Conservation (phyloP, 2,329 filamentous ascomycete species). For the Aspergillus phoenicis region DNA sequence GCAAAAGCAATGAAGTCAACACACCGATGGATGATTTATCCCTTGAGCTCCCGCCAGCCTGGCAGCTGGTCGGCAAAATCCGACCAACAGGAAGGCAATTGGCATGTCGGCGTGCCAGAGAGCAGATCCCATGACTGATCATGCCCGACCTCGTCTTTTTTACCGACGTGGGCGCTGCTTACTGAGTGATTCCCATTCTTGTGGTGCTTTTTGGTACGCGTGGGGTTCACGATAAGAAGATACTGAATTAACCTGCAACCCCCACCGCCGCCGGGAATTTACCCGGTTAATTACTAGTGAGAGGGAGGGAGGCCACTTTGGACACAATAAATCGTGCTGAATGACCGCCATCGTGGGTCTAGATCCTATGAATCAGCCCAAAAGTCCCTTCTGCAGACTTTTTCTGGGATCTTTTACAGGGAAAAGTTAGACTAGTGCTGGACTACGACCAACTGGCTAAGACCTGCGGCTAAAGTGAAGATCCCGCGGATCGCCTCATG, state of each 20-base stretch:
- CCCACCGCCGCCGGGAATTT: conserved; percentile 24
- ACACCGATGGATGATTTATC: conserved; percentile 1
- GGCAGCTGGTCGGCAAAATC: conserved; percentile 4
- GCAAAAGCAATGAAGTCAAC: neutral
- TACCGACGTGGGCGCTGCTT: neutral
- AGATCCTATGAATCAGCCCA: neutral
- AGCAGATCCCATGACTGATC: neutral
- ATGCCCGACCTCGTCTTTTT: neutral
- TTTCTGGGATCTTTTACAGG: neutral
- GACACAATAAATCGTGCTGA: neutral
- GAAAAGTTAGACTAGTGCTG: neutral
- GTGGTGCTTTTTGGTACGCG: neutral
- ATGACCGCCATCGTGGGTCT: neutral
- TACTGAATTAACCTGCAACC: conserved; percentile 4
- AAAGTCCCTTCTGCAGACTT: neutral
- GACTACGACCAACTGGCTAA: neutral
- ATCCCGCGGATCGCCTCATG: neutral
- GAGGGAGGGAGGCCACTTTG: neutral
- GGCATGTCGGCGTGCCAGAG: neutral
- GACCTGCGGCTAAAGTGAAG: neutral
- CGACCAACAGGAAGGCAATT: conserved; percentile 1
- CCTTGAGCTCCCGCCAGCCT: neutral
- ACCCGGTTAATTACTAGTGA: conserved; percentile 24
- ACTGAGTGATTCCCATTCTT: neutral
- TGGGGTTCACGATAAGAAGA: conserved; percentile 3